These are phyloP conservation scores for Phytophthora multivora DNA, from an alignment of 352 stramenopile species.

Conservation along the genomic window DNA sequence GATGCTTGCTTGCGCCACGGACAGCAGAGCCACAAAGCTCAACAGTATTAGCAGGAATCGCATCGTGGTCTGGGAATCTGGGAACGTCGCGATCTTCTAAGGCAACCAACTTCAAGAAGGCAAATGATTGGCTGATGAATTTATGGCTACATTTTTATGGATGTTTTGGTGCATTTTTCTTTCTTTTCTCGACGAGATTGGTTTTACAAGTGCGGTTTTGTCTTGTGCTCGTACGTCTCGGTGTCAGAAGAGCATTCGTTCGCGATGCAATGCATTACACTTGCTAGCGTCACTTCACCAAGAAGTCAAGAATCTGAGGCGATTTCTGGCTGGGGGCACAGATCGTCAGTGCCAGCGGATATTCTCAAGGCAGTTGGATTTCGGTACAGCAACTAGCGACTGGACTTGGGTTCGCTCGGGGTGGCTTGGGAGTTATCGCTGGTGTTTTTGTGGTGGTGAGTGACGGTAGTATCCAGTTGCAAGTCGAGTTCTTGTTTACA, in stretches of 20 bases:
- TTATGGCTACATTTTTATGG: too few relatives aligned
- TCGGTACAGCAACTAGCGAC: constrained; percentile 5
- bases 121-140: constrained; percentile 17
- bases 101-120: constrained; percentile 30
- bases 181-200: background rate
- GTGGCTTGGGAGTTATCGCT: background rate
- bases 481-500: constrained; percentile 19
- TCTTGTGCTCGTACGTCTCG: constrained; percentile 1
- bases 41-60: constrained; percentile 17
- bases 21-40: constrained; percentile 1
- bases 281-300: constrained; percentile 1
- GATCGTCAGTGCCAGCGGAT: constrained; percentile 1
- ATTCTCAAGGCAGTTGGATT: constrained; percentile 8
- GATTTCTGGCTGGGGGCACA: constrained; percentile 6
- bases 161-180: background rate
- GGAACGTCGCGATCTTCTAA: constrained; percentile 22
- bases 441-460: background rate
- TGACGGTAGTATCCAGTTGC: background rate
- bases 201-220: too few relatives aligned
- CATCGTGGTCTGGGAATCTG: constrained; percentile 14
- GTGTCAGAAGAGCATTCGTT: constrained; percentile 3
- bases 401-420: constrained; percentile 11
- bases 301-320: constrained; percentile 3
- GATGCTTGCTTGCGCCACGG: constrained; percentile 36
- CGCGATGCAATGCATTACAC: too few relatives aligned